Evolutionary conservation across 140 eudicot genomes (phyloP), one percentile per base, ranked within the genome.

Genomic region (Senecio squalidus): DNA sequence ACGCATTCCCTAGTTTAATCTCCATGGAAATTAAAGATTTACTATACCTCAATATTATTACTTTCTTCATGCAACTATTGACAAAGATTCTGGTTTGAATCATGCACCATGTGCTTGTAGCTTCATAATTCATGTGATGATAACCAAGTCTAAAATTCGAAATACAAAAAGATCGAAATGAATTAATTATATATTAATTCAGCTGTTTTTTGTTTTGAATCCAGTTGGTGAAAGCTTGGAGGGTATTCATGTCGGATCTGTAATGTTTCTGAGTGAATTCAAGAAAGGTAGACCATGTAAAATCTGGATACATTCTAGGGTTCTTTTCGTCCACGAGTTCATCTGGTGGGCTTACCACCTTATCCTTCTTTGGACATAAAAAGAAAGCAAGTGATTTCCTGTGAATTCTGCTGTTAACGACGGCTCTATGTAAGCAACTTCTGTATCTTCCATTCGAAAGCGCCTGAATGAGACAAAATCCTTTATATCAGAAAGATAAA

Each of bases 351-450:
- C 79, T 51, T 81, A 90, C 97, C 68, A 86, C 72, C 80, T 80
- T 85, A 72, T 90, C 97, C 71, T 80, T 76, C 69, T 75, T 81
- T 9, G 97, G 97, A 58, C 88, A 85, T 4, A 90, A 77, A 62
- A 90, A 90, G 60, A 85, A 90, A 38, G 97, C 97, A 31, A 90
- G 85, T 27, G 97, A 90, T 68, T 86, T 90, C 76, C 97, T 78
- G 49, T 89, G 83, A 57, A 55, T 69, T 60, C 31, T 68, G 81
- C 71, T 81, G 83, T 90, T 90, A 47, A 90, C 97, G 80, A 90
- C 97, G 36, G 97, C 97, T 64, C 97, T 73, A 67, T 90, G 97
- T 62, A 90, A 61, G 76, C 97, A 86, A 70, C 97, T 90, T 64
- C 67, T 90, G 76, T 90, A 86, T 74, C 80, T 83, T 71, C 95